phyloP scores from a whole-genome alignment of 352 stramenopile genomes.

The Thalassiosira exigua region DNA sequence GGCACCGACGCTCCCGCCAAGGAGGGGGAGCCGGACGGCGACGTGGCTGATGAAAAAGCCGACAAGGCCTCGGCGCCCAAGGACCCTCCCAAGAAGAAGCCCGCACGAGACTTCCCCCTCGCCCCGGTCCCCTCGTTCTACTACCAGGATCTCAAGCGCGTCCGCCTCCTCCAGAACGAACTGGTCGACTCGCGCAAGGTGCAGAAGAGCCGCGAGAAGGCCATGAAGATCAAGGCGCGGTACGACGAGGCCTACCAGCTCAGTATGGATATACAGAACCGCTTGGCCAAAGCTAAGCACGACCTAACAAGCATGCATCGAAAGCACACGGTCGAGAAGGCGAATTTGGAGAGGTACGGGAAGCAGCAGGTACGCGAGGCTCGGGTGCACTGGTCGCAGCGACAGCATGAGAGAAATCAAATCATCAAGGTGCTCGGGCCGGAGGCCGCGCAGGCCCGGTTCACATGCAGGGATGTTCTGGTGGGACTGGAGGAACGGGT shows the following conservation, averaged over 20 bases:
- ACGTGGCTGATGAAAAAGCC: slow-evolving; percentile 14
- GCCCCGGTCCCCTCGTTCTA: slow-evolving; percentile 72
- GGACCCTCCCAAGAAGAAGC: slow-evolving; percentile 23
- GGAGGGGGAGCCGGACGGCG: slow-evolving; percentile 19
- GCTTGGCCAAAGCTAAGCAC: slow-evolving; percentile 2
- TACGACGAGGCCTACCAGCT: slow-evolving; percentile 70
- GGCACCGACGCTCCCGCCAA: too few species aligned
- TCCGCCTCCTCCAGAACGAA: slow-evolving; percentile 53
- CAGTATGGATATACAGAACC: slow-evolving; percentile 49
- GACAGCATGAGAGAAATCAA: slow-evolving; percentile 35
- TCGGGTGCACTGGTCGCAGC: slow-evolving; percentile 34
- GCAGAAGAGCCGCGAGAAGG: slow-evolving; percentile 3
- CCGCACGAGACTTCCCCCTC: slow-evolving; percentile 51
- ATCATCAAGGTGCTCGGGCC: slow-evolving; percentile 37
- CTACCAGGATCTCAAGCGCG: slow-evolving; percentile 69
- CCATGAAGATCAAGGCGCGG: slow-evolving; percentile 22
- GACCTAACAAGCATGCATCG: not conserved
- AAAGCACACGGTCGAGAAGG: slow-evolving; percentile 1
- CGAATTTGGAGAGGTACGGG: slow-evolving; percentile 1
- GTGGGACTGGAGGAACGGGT: slow-evolving; percentile 35
- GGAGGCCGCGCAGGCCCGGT: slow-evolving; percentile 1
- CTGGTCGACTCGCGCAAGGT: slow-evolving; percentile 29
- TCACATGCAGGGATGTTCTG: slow-evolving; percentile 24
- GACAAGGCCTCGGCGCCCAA: slow-evolving; percentile 1
- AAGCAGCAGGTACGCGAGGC: slow-evolving; percentile 2